These are phyloP conservation scores for Phaeotremella fagi DNA, from an alignment of 768 basidiomycete species.

Conservation along the genomic window DNA sequence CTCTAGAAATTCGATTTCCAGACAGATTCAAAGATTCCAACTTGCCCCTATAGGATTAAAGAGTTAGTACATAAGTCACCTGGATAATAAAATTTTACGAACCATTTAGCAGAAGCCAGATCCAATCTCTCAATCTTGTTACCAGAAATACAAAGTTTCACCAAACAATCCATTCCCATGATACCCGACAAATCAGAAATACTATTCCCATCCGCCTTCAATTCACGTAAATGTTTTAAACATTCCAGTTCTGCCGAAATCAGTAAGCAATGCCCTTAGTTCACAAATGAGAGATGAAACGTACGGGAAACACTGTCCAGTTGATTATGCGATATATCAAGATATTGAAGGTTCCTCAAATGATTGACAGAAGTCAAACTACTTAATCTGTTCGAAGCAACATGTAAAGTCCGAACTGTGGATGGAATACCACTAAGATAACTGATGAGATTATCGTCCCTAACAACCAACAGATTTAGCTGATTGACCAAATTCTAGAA, in stretches of 20 bases:
- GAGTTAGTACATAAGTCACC: neutral
- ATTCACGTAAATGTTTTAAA: slow-evolving; percentile 77
- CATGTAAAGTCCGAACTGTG: slow-evolving; percentile 46
- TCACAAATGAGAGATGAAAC: slow-evolving; percentile 46
- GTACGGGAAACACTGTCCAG: slow-evolving; percentile 80
- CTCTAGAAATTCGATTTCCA: slow-evolving; percentile 61
- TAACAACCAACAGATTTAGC: slow-evolving; percentile 53
- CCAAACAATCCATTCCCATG: slow-evolving; percentile 70
- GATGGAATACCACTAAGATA: slow-evolving; percentile 52
- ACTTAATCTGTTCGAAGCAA: slow-evolving; percentile 61
- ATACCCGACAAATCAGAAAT: slow-evolving; percentile 71
- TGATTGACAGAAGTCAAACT: slow-evolving; percentile 83
- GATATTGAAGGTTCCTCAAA: slow-evolving; percentile 73
- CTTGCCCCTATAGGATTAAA: slow-evolving; percentile 47
- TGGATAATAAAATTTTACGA: slow-evolving; percentile 31
- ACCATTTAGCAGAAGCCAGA: slow-evolving; percentile 65
- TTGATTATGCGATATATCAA: slow-evolving; percentile 87
- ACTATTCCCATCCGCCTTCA: slow-evolving; percentile 82
- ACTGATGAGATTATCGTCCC: slow-evolving; percentile 48
- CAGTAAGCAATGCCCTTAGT: neutral
- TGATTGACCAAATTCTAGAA: slow-evolving; percentile 51
- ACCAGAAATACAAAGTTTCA: slow-evolving; percentile 73
- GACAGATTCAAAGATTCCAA: slow-evolving; percentile 80
- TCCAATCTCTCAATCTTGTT: slow-evolving; percentile 66
- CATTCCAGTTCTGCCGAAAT: slow-evolving; percentile 66